Percentiles rank a stretch among this genome's conserved stretches.
Evolutionary conservation across 805 yeast genomes (phyloP).

Genomic region (Lachancea dasiensis): DNA sequence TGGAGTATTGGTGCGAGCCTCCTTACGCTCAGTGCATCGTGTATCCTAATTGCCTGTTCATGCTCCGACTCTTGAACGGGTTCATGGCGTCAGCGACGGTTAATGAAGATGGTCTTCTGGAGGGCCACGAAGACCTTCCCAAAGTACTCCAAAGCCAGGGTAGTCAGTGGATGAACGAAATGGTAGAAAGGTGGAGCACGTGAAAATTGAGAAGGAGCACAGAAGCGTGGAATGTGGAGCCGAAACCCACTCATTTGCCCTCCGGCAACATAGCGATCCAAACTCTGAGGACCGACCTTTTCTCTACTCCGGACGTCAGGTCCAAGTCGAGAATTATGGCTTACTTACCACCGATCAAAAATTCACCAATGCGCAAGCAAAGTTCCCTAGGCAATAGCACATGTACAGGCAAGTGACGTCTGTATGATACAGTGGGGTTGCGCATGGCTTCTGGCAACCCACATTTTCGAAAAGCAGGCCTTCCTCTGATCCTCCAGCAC

Average conservation of each 20-base stretch:
- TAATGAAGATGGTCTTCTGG: conserved; percentile 40
- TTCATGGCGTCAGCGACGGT: conserved; percentile 33
- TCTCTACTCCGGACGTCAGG: too few relatives aligned
- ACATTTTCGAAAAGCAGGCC: too few relatives aligned
- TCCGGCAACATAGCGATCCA: neutral
- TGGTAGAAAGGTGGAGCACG: conserved; percentile 60
- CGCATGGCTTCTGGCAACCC: too few relatives aligned
- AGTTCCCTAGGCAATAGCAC: too few relatives aligned
- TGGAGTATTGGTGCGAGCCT: conserved; percentile 81
- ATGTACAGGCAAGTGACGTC: too few relatives aligned
- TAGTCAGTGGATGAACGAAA: conserved; percentile 52
- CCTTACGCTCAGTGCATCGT: conserved; percentile 45
- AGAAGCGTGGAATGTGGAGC: neutral
- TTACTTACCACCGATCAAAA: too few relatives aligned
- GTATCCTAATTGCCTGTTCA: conserved; percentile 84
- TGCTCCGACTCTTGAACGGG: conserved; percentile 51
- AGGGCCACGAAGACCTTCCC: conserved; percentile 48
- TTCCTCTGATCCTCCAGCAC: too few relatives aligned
- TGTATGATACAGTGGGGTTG: too few relatives aligned
- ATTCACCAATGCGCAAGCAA: too few relatives aligned
- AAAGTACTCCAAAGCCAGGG: conserved; percentile 38
- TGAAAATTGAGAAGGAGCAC: neutral
- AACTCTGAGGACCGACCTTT: too few relatives aligned
- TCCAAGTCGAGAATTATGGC: too few relatives aligned
- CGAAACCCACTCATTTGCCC: neutral